A percentile compares a stretch with the other conserved stretches of the same genome.
Evolutionary conservation across 2,329 filamentous ascomycete genomes (phyloP).

Genomic region (Fusarium anguioides): DNA sequence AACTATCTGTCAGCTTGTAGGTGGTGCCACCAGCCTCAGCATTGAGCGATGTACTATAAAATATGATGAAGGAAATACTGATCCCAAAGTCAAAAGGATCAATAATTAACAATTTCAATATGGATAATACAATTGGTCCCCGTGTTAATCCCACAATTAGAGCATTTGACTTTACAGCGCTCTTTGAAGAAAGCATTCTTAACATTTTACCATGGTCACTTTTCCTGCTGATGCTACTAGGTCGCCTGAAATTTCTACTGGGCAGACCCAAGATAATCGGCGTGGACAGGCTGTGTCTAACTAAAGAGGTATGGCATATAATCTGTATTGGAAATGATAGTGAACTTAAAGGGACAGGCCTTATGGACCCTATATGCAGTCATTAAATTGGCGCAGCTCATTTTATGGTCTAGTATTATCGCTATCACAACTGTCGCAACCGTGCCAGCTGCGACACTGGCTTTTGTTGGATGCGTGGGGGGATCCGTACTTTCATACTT

Average conservation of each 20-base stretch:
- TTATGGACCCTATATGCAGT: neutral
- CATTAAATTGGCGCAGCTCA: neutral
- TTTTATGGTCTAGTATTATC: neutral
- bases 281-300: neutral
- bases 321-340: neutral
- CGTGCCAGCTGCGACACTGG: neutral
- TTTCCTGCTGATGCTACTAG: neutral
- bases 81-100: neutral
- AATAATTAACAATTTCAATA: neutral
- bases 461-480: neutral
- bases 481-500: neutral
- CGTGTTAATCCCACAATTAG: neutral
- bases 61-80: neutral
- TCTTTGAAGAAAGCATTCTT: slow-evolving; percentile 36
- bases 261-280: neutral
- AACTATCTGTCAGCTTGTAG: neutral
- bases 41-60: neutral
- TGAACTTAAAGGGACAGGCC: neutral
- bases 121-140: neutral
- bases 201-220: neutral
- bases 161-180: slow-evolving; percentile 39
- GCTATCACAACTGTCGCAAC: neutral
- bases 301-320: neutral
- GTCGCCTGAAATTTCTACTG: neutral
- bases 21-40: neutral